Conservation (phyloP, 169 alveolate species). For the Plasmodium reichenowi region DNA sequence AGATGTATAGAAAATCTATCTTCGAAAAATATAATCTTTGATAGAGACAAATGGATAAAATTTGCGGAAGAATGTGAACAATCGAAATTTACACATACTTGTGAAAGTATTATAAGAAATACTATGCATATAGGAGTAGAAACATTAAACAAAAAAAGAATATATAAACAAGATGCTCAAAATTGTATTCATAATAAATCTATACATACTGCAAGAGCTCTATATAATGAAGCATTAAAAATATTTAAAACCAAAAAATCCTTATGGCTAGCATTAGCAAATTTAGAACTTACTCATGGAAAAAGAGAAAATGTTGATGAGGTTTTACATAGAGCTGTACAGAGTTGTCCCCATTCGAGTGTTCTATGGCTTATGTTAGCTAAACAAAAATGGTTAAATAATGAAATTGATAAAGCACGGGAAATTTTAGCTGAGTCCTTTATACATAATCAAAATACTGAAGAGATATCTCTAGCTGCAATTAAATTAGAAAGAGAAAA, state of each 20-base stretch:
- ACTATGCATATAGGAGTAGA: slow-evolving; percentile 87
- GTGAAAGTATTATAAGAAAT: slow-evolving; percentile 91
- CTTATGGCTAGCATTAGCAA: slow-evolving; percentile 96
- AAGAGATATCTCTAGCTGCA: slow-evolving; percentile 91
- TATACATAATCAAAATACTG: slow-evolving; percentile 89
- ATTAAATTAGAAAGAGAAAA: slow-evolving; percentile 94
- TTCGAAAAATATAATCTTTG: slow-evolving; percentile 88
- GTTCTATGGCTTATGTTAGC: slow-evolving; percentile 95
- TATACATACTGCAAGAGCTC: slow-evolving; percentile 91
- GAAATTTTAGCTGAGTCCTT: slow-evolving; percentile 91
- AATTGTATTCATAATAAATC: slow-evolving; percentile 86
- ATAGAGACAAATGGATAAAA: slow-evolving; percentile 92
- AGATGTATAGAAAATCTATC: slow-evolving; percentile 91
- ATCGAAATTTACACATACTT: slow-evolving; percentile 88
- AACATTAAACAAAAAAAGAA: slow-evolving; percentile 82
- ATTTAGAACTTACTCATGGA: slow-evolving; percentile 95
- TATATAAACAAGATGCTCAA: slow-evolving; percentile 89
- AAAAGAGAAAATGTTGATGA: slow-evolving; percentile 87
- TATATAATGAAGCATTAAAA: slow-evolving; percentile 90
- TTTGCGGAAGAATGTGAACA: slow-evolving; percentile 94
- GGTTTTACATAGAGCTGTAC: slow-evolving; percentile 90
- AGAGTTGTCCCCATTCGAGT: slow-evolving; percentile 93
- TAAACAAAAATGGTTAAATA: slow-evolving; percentile 92
- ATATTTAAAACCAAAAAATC: slow-evolving; percentile 87
- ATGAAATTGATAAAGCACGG: slow-evolving; percentile 92